Evolutionary conservation across 106 monocot species (phyloP), one percentile per base, ranked within the genome.

Genomic region (Acanthochlamys bracteata): DNA sequence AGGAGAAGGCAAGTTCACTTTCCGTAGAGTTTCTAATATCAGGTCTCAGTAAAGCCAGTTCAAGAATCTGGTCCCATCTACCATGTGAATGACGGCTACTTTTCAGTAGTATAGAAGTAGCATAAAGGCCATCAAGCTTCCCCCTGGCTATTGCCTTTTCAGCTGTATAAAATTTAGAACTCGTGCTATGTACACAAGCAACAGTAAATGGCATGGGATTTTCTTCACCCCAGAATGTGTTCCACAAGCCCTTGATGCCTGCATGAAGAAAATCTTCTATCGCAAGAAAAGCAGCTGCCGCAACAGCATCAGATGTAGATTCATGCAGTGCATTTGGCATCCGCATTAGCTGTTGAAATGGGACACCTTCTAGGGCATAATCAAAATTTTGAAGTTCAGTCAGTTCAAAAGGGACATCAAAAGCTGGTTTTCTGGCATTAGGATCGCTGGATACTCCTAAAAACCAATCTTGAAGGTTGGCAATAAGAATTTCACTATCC

Each of bases 251-350:
- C 70, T 98, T 98, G 19, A 92, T 71, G 55, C 85, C 60, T 25
- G 85, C 88, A 67, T 98, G 91, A 27, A 98, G 66, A 73, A 98
- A 98, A 67, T 98, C 96, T 73, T 98, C 96, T 20, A 98, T 81
- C 8, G 91, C 96, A 59, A 98, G 88, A 77, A 88, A 82, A 42
- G 88, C 95, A 14, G 81, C 88, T 23, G 88, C 96, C 79, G 88
- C 88, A 55, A 98, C 72, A 42, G 80, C 73, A 66, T 98, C 83
- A 33, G 96, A 88, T 54, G 88, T 85, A 23, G 90, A 90, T 20
- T 87, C 81, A 66, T 98, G 74, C 13, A 92, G 71, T 64, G 88
- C 85, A 83, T 80, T 98, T 53, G 96, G 96, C 95, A 96, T 96
- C 57, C 95, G 83, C 60, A 96, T 91, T 42, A 96, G 58, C 74